These are phyloP conservation scores for Flaveria robusta DNA, from an alignment of 129 eudicot genomes.

Conservation along the genomic window DNA sequence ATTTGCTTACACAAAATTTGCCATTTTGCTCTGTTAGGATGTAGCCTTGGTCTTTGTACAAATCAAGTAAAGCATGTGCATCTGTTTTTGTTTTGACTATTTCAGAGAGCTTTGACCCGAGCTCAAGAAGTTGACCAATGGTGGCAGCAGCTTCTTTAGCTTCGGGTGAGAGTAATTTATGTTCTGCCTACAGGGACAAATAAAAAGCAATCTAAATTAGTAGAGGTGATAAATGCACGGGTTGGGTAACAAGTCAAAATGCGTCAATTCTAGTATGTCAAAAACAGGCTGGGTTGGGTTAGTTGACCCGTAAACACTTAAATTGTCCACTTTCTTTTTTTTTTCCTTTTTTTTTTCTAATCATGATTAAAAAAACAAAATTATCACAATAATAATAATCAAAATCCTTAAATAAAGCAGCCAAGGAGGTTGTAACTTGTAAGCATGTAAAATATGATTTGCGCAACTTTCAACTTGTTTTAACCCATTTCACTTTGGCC, in stretches of 20 bases:
- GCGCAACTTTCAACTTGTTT: not conserved
- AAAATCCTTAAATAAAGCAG: not conserved
- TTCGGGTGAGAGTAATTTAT: conserved; percentile 58
- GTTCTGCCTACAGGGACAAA: conserved; percentile 43
- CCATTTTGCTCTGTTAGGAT: conserved; percentile 79
- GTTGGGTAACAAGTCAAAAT: not conserved
- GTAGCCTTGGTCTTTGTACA: conserved; percentile 76
- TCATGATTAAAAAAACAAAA: too few species aligned
- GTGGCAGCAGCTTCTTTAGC: conserved; percentile 86
- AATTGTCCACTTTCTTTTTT: not conserved
- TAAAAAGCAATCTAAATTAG: not conserved
- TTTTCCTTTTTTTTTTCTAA: too few species aligned
- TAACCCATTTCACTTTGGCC: not conserved
- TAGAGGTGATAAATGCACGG: not conserved
- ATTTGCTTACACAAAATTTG: conserved; percentile 66
- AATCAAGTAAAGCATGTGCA: conserved; percentile 61
- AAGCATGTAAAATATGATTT: not conserved
- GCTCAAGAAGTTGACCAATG: conserved; percentile 65
- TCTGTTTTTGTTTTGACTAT: conserved; percentile 61
- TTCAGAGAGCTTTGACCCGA: conserved; percentile 81
- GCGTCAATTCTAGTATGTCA: not conserved
- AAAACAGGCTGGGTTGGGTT: not conserved
- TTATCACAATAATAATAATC: too few species aligned
- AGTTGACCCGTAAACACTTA: not conserved
- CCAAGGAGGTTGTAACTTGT: not conserved